Evolutionary conservation across 1,284 basidiomycete genomes (phyloP).

Genomic region (Chondrostereum purpureum): DNA sequence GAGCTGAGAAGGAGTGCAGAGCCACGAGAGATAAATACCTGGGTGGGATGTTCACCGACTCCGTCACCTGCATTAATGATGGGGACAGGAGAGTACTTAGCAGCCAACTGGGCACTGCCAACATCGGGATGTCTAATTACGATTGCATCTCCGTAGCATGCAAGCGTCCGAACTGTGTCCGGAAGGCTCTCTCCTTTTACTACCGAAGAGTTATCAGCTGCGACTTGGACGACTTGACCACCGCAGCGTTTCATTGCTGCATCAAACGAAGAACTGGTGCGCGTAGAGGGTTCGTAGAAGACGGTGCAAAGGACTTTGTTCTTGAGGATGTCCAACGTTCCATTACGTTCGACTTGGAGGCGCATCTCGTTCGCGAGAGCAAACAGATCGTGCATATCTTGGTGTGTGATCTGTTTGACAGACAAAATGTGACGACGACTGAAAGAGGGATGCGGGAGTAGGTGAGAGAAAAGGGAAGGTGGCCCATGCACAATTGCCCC

Average conservation of each 20-base stretch:
- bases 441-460: conserved; percentile 61
- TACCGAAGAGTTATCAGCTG: conserved; percentile 81
- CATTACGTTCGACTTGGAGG: conserved; percentile 88
- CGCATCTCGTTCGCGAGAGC: conserved; percentile 96
- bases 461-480: conserved; percentile 28
- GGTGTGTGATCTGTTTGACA: conserved; percentile 89
- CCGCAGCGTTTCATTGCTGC: conserved; percentile 98
- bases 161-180: conserved; percentile 93
- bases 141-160: conserved; percentile 94
- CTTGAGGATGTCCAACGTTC: conserved; percentile 83
- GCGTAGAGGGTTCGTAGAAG: conserved; percentile 97
- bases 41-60: conserved; percentile 95
- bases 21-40: conserved; percentile 40
- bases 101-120: conserved; percentile 85
- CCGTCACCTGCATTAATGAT: conserved; percentile 98
- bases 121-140: conserved; percentile 93
- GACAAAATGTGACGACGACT: conserved; percentile 88
- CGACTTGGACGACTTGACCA: conserved; percentile 87
- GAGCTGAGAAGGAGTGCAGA: neutral
- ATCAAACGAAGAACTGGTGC: conserved; percentile 96
- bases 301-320: conserved; percentile 92
- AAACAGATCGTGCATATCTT: conserved; percentile 93
- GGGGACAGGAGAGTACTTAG: conserved; percentile 93
- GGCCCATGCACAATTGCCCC: conserved; percentile 20
- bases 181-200: conserved; percentile 91